Evolutionary conservation across 108 stramenopile species (phyloP), one percentile per base, ranked within the genome.

Genomic region (Skeletonema potamos): DNA sequence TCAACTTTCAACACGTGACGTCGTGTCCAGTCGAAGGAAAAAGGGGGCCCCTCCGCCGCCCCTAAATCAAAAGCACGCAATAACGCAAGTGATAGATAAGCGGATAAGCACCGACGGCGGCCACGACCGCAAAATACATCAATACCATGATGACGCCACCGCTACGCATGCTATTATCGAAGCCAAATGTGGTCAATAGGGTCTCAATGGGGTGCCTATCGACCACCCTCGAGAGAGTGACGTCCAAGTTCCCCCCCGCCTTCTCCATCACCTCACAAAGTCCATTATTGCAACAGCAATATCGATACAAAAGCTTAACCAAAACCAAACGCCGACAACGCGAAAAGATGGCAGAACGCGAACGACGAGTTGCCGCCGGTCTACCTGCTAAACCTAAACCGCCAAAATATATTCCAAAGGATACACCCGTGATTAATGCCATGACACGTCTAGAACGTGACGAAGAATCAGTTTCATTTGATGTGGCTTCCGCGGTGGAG

Each of bases 401-500:
- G 2, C 82, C 78, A 26, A 87, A 84, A 48, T 90, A 86, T 59
- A 87, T 92, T 63, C 84, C 87, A 30, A 76, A 75, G 37, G 82
- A 86, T 66, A 75, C 75, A 3, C 92, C 88, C 6, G 89, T 93
- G 5, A 65, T 88, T 33, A 88, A 88, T 71, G 89, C 92, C 69
- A 74, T 87, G 56, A 71, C 86, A 2, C 82, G 79, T 36, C 84
- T 82, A 62, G 85, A 86, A 46, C 84, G 88, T 9, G 73, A 80
- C 41, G 76, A 65, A 36, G 87, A 89, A 75, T 80, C 87, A 3
- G 70, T 64, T 30, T 72, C 64, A 11, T 81, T 79, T 36, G 88
- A 93, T 48, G 79, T 68, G 22, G 54, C 62, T 18, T 84, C 85
- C 7, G 79, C 87, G 13, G 46, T 65, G 26, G 83, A 88, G 70